Base-by-base conservation (phyloP, 805 yeast genomes). In the Komagataella populi region DNA sequence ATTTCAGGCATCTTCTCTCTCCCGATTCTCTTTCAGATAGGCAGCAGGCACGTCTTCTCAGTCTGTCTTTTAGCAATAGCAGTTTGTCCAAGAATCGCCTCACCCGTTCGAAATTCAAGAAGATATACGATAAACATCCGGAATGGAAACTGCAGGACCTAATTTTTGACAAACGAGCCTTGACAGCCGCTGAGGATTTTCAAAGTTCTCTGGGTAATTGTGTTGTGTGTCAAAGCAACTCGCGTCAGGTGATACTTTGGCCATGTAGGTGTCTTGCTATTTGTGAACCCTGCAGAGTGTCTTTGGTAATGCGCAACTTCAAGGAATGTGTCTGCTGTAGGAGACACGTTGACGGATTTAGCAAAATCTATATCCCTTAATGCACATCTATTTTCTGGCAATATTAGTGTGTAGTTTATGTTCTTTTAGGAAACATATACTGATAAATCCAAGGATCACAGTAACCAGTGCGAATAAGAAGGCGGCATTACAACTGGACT, bases 191-290 rank as follows among this genome's bases (percentile, higher is more conserved):
- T 8, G 59, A 58, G 6, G 60, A 57, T 14, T 63, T 63, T 2
- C 68, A 64, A 6, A 69, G 65, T 6, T 55, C 63, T 5, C 56
- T 78, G 12, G 68, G 70, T 5, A 69, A 70, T 5, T 89, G 97
- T 66, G 95, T 87, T 6, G 83, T 90, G 2, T 90, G 97, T 63
- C 91, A 84, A 57, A 72, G 74, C 4, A 79, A 83, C 53, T 76
- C 80, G 4, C 72, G 96, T 56, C 85, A 83, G 52, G 77, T 90
- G 46, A 81, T 90, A 6, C 70, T 91, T 2, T 90, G 97, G 97
- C 97, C 97, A 0, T 90, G 97, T 62, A 78, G 80, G 58, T 90
- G 97, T 64, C 78, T 90, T 52, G 89, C 96, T 0, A 71, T 90
- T 4, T 90, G 97, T 64, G 96, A 89, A 56, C 74, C 77, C 23